Conservation (phyloP, 495 filamentous ascomycete genomes). For the Trichoderma asperelloides region DNA sequence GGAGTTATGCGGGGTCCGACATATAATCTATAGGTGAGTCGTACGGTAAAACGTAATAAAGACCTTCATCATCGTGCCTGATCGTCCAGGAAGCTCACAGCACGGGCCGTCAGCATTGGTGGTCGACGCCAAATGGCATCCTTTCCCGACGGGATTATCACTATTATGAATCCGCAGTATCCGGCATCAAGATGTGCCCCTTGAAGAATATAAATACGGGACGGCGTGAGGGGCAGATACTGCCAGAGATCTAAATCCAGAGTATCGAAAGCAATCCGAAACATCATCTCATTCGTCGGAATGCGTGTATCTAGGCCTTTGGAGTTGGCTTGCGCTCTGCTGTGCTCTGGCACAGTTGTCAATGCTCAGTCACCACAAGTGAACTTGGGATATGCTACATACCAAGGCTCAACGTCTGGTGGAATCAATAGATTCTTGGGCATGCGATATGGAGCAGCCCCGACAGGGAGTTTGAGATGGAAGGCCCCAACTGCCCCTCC, state of each 20-base stretch:
- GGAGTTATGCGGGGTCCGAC: neutral
- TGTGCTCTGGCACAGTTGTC: neutral
- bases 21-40: neutral
- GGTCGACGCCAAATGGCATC: neutral
- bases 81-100: neutral
- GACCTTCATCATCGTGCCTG: neutral
- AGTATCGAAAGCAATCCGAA: neutral
- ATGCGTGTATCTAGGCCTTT: neutral
- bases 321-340: neutral
- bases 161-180: neutral
- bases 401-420: constrained; percentile 24
- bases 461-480: constrained; percentile 31
- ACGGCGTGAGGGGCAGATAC: neutral
- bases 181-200: neutral
- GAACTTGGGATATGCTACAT: constrained; percentile 38
- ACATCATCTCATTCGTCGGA: neutral
- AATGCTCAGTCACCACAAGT: constrained; percentile 16
- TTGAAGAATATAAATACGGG: neutral
- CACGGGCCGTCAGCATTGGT: neutral
- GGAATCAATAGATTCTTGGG: constrained; percentile 35
- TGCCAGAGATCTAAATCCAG: neutral
- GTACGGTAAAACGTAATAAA: neutral
- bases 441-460: constrained; percentile 36
- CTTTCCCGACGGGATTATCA: neutral
- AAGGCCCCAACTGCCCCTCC: constrained; percentile 26